Percentiles rank a stretch among this genome's conserved stretches.
Conservation (phyloP, 495 filamentous ascomycete species). For the Neurospora discreta region DNA sequence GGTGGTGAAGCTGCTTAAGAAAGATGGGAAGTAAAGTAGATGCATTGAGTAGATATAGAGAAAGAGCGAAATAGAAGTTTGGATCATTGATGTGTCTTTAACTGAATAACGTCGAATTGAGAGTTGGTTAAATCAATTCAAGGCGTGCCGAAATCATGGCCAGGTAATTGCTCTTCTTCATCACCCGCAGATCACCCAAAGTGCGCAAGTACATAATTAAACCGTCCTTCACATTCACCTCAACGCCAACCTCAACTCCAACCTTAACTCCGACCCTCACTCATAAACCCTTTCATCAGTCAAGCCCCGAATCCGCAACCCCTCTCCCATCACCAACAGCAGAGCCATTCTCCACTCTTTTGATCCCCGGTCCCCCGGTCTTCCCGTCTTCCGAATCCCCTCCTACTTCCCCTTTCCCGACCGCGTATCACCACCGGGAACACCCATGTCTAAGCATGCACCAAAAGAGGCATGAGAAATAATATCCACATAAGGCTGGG, state of each 20-base stretch:
- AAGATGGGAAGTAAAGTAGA: background rate
- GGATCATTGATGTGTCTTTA: background rate
- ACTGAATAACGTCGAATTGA: background rate
- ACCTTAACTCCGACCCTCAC: background rate
- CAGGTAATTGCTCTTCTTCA: no score
- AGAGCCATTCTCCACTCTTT: background rate
- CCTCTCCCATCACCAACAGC: background rate
- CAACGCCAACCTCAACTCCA: background rate
- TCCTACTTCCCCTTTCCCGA: background rate
- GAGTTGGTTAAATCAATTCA: background rate
- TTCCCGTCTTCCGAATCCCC: background rate
- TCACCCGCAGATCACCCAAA: no score
- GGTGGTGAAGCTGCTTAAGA: background rate
- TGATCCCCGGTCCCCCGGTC: background rate
- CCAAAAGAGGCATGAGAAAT: background rate
- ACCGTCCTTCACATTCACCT: no score
- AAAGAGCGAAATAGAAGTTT: background rate
- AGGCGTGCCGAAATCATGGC: no score
- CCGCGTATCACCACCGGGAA: background rate
- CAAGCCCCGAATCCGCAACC: background rate
- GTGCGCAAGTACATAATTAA: no score
- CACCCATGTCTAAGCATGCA: background rate
- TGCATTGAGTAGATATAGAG: background rate
- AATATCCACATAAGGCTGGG: background rate
- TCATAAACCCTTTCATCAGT: background rate